Evolutionary conservation across 2,329 filamentous ascomycete genomes (phyloP).

Genomic region (Colletotrichum tofieldiae): DNA sequence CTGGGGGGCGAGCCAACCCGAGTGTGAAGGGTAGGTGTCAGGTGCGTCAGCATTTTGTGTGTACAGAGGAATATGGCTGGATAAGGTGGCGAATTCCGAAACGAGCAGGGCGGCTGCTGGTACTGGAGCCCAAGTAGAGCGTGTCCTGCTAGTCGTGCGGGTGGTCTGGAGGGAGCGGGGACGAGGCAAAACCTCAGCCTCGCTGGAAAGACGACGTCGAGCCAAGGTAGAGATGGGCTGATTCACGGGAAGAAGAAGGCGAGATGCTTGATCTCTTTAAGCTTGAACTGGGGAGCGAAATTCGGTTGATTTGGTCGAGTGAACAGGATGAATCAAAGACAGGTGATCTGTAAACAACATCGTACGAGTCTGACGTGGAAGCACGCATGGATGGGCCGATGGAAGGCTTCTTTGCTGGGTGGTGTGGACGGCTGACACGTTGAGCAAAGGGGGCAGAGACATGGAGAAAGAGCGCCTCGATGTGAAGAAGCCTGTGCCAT

Average conservation of each 20-base stretch:
- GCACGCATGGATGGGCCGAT: constrained; percentile 40
- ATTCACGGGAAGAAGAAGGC: constrained; percentile 22
- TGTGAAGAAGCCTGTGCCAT: constrained; percentile 5
- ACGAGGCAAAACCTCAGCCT: constrained; percentile 40
- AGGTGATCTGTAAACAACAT: constrained; percentile 44
- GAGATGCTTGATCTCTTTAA: constrained; percentile 39
- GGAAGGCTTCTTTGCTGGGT: constrained; percentile 37
- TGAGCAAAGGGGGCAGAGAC: constrained; percentile 20
- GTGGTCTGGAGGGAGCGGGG: constrained; percentile 16
- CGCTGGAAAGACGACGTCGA: constrained; percentile 31
- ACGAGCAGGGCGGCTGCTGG: constrained; percentile 3
- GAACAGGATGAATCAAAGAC: constrained; percentile 35
- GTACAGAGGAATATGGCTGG: constrained; percentile 4
- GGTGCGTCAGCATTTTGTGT: constrained; percentile 8
- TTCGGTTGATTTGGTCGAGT: constrained; percentile 36
- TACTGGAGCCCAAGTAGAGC: neutral
- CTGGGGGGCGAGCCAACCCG: constrained; percentile 20
- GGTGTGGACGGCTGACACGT: constrained; percentile 30
- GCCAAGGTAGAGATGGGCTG: constrained; percentile 35
- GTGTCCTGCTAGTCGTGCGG: neutral
- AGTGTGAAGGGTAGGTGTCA: neutral
- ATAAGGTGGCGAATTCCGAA: constrained; percentile 33
- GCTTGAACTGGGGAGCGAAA: constrained; percentile 34
- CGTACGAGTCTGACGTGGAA: constrained; percentile 42
- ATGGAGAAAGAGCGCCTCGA: constrained; percentile 9